phyloP scores from a whole-genome alignment of 257 asterid species.

The Fraxinus pennsylvanica region DNA sequence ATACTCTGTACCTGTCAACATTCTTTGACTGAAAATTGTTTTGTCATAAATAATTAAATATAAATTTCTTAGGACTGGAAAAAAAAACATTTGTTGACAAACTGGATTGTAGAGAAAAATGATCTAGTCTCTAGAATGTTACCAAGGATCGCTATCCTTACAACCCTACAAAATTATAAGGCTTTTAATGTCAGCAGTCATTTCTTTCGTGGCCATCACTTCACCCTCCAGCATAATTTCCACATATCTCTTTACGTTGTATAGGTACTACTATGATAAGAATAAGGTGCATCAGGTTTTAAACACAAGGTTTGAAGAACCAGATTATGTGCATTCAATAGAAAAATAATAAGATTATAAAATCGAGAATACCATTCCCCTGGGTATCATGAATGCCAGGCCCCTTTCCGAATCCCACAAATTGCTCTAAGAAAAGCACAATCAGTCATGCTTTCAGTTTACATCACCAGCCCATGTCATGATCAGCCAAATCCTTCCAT shows the following conservation, averaged over 20 bases:
- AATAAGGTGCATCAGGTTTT: not conserved
- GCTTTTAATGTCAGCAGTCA: not conserved
- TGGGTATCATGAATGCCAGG: not conserved
- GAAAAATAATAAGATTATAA: not conserved
- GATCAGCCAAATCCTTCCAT: not conserved
- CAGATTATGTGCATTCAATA: not conserved
- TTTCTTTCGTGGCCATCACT: not conserved
- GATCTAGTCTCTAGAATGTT: not conserved
- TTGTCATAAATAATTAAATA: not conserved
- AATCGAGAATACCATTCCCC: slow-evolving; percentile 9
- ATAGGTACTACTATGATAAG: not conserved
- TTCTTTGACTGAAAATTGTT: not conserved
- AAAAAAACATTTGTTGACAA: not conserved
- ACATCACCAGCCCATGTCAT: not conserved
- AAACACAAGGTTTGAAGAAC: not conserved
- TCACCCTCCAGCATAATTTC: not conserved
- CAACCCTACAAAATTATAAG: not conserved
- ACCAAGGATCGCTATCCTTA: not conserved
- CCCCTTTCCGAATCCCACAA: not conserved
- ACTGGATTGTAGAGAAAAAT: not conserved
- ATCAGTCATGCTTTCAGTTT: slow-evolving; percentile 12
- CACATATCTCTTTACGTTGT: not conserved
- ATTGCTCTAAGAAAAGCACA: not conserved
- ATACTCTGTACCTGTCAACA: not conserved
- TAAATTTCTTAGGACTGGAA: not conserved